These are phyloP conservation scores for Trichoderma sp. DNA, from an alignment of 2,329 filamentous ascomycete species.

Conservation along the genomic window DNA sequence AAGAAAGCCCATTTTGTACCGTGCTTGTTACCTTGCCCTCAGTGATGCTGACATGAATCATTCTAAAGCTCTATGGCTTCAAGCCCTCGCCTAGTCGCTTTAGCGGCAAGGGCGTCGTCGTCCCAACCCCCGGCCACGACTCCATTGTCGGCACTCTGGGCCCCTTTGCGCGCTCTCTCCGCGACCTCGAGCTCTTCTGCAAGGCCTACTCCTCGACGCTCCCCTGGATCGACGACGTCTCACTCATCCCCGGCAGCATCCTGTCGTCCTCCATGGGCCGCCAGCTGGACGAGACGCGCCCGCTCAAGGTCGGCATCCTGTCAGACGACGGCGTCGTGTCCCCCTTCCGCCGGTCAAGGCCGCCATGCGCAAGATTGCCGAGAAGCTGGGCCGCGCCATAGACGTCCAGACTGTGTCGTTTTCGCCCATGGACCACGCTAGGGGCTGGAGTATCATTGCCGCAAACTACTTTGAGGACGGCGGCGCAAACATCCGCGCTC, in stretches of 20 bases:
- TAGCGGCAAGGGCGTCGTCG: slow-evolving; percentile 85
- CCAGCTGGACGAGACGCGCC: slow-evolving; percentile 6
- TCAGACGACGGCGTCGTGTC: slow-evolving; percentile 84
- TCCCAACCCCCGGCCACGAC: slow-evolving; percentile 88
- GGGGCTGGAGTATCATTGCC: slow-evolving; percentile 95
- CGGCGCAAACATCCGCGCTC: slow-evolving; percentile 73
- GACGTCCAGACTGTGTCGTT: slow-evolving; percentile 78
- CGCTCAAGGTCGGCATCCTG: slow-evolving; percentile 97
- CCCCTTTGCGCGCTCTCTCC: slow-evolving; percentile 18
- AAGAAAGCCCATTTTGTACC: no score
- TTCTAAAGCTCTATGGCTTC: slow-evolving; percentile 4
- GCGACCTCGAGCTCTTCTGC: slow-evolving; percentile 18
- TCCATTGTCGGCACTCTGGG: slow-evolving; percentile 82
- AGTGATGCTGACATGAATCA: neutral
- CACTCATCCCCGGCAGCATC: slow-evolving; percentile 74
- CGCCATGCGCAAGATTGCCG: slow-evolving; percentile 91
- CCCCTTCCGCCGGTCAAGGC: slow-evolving; percentile 82
- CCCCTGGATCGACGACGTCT: slow-evolving; percentile 80
- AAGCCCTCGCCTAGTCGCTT: slow-evolving; percentile 74
- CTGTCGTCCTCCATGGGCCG: slow-evolving; percentile 1
- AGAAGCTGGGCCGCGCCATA: slow-evolving; percentile 84
- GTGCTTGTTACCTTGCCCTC: neutral
- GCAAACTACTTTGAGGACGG: slow-evolving; percentile 90
- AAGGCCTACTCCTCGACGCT: slow-evolving; percentile 53
- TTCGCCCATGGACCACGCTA: slow-evolving; percentile 43